These are phyloP conservation scores for Claviceps digitariae DNA, from an alignment of 2,329 filamentous ascomycete genomes.

Conservation along the genomic window DNA sequence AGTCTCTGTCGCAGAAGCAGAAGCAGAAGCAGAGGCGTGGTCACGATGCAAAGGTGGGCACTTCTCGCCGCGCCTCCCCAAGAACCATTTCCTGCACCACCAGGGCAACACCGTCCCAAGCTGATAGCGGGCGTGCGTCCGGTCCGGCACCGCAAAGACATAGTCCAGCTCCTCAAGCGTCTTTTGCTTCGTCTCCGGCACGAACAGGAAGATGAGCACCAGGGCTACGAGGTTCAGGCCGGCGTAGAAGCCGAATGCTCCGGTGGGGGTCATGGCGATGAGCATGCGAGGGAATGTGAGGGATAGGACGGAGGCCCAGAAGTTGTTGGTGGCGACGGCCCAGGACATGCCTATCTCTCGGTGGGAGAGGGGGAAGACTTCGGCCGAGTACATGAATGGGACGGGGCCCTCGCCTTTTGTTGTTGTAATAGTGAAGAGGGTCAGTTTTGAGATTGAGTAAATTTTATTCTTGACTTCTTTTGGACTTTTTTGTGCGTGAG, in stretches of 20 bases:
- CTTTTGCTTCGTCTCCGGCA: constrained; percentile 37
- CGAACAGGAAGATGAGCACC: constrained; percentile 33
- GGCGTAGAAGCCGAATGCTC: constrained; percentile 30
- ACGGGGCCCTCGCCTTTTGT: constrained; percentile 21
- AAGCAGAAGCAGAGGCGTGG: neutral
- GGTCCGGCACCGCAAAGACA: constrained; percentile 29
- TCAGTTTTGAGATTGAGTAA: neutral
- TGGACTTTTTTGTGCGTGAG: no score
- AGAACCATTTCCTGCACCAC: constrained; percentile 19
- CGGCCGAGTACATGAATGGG: constrained; percentile 25
- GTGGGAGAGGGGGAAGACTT: constrained; percentile 24
- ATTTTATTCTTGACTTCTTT: neutral
- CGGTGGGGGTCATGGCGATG: constrained; percentile 18
- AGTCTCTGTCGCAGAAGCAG: no score
- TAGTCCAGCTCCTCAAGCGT: constrained; percentile 38
- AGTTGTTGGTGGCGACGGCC: constrained; percentile 24
- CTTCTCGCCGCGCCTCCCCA: constrained; percentile 3
- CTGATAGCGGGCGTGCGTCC: constrained; percentile 28
- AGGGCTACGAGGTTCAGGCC: constrained; percentile 32
- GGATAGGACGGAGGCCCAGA: constrained; percentile 8
- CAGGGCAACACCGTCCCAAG: constrained; percentile 22
- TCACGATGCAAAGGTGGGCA: constrained; percentile 7
- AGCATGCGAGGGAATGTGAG: constrained; percentile 21
- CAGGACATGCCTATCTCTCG: constrained; percentile 26
- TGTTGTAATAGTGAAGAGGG: neutral